Evolutionary conservation across 2,329 filamentous ascomycete genomes (phyloP).

Genomic region (Trichoderma oligosporum): DNA sequence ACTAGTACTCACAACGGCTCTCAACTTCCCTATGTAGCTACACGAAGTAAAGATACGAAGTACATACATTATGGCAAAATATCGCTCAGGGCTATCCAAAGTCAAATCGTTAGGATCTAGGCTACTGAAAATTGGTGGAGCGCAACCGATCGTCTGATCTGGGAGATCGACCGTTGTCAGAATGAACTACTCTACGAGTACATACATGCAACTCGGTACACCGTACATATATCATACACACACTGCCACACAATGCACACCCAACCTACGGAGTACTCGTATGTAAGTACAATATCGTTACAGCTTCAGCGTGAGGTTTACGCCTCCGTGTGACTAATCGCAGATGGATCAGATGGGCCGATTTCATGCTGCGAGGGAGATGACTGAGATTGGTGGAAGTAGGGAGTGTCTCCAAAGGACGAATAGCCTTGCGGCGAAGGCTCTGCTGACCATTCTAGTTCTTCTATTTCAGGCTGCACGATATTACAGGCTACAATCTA

Average conservation of each 20-base stretch:
- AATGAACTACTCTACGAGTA: not conserved
- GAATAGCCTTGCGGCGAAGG: not conserved
- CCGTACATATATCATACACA: not conserved
- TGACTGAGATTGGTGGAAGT: not conserved
- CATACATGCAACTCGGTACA: too few relatives aligned
- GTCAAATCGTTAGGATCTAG: not conserved
- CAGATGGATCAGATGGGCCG: conserved; percentile 19
- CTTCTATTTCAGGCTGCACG: not conserved
- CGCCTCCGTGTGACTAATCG: conserved; percentile 13
- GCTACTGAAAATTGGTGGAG: conserved; percentile 4
- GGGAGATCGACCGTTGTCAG: conserved; percentile 17
- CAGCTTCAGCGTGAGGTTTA: conserved; percentile 13
- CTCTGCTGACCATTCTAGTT: conserved; percentile 6
- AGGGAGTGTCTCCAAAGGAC: conserved; percentile 4
- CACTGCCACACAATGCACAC: not conserved
- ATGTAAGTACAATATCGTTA: not conserved
- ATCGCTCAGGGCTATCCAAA: not conserved
- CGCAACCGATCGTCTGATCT: conserved; percentile 17
- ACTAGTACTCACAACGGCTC: too few relatives aligned
- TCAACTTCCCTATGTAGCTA: not conserved
- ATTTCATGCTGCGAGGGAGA: conserved; percentile 13
- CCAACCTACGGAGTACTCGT: too few relatives aligned
- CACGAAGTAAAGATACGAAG: not conserved
- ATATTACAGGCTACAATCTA: not conserved
- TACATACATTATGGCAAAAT: not conserved